Percentiles rank a stretch among this genome's conserved stretches.
phyloP scores from a whole-genome alignment of 2,329 filamentous ascomycete species.

The Pseudopithomyces chartarum region DNA sequence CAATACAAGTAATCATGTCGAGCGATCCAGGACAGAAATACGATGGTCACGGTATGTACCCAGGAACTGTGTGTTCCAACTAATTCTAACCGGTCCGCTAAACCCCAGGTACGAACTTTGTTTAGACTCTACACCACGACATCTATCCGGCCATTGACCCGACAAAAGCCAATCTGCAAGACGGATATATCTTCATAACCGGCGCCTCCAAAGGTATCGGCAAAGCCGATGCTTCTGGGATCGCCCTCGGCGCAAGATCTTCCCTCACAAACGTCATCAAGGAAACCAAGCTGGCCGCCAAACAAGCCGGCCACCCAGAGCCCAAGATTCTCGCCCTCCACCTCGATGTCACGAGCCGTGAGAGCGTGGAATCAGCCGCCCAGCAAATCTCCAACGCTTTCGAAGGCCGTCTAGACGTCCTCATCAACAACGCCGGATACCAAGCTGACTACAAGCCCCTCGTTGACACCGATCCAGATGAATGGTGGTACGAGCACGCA shows the following conservation, averaged over 20 bases:
- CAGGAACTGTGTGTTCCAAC: too few relatives aligned
- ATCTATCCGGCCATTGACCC: conserved; percentile 59
- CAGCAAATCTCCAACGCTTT: conserved; percentile 31
- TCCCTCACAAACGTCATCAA: conserved; percentile 41
- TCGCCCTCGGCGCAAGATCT: conserved; percentile 60
- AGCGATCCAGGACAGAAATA: conserved; percentile 14
- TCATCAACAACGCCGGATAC: conserved; percentile 56
- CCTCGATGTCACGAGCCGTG: conserved; percentile 50
- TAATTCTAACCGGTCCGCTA: too few relatives aligned
- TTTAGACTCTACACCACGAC: conserved; percentile 46
- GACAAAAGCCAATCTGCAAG: conserved; percentile 39
- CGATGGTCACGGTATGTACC: conserved; percentile 4
- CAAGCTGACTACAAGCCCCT: conserved; percentile 37
- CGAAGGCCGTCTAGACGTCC: conserved; percentile 46
- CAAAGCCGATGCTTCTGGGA: conserved; percentile 57
- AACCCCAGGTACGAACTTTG: conserved; percentile 16
- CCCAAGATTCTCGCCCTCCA: conserved; percentile 46
- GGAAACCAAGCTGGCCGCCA: conserved; percentile 45
- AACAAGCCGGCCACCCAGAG: conserved; percentile 39
- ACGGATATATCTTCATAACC: conserved; percentile 56
- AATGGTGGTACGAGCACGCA: conserved; percentile 52
- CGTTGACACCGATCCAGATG: conserved; percentile 42
- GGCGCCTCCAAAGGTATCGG: conserved; percentile 63
- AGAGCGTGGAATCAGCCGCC: conserved; percentile 45
- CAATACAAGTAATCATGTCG: conserved; percentile 6